Evolutionary conservation across 2,329 filamentous ascomycete genomes (phyloP).

Genomic region (Lecanicillium sp.): DNA sequence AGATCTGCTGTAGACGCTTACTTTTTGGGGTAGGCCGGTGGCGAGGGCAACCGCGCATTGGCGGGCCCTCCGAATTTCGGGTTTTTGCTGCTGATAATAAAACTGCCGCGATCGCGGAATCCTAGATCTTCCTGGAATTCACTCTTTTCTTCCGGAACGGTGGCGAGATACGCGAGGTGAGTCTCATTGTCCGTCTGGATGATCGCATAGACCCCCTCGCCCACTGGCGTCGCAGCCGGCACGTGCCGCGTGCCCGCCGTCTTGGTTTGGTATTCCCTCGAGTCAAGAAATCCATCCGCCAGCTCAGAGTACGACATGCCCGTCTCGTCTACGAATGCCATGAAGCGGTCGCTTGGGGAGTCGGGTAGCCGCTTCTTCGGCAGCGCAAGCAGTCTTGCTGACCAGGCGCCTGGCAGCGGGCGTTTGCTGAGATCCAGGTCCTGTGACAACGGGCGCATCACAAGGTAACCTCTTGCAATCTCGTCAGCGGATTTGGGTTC

Average conservation of each 20-base stretch:
- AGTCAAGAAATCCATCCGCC: slow-evolving; percentile 64
- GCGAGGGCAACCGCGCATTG: slow-evolving; percentile 55
- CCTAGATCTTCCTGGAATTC: slow-evolving; percentile 73
- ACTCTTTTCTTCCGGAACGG: slow-evolving; percentile 61
- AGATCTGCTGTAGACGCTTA: slow-evolving; percentile 32
- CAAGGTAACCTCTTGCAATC: slow-evolving; percentile 71
- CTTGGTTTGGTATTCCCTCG: slow-evolving; percentile 67
- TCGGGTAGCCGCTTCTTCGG: slow-evolving; percentile 80
- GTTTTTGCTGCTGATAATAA: slow-evolving; percentile 75
- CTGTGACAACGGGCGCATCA: slow-evolving; percentile 65
- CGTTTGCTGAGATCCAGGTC: slow-evolving; percentile 56
- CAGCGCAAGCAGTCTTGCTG: slow-evolving; percentile 67
- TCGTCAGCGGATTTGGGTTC: slow-evolving; percentile 64
- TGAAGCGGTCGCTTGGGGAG: slow-evolving; percentile 62
- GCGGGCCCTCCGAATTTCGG: slow-evolving; percentile 62
- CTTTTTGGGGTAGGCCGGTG: slow-evolving; percentile 65
- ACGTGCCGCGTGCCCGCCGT: slow-evolving; percentile 63
- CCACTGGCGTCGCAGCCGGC: slow-evolving; percentile 67
- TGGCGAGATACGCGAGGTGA: slow-evolving; percentile 75
- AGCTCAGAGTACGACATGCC: slow-evolving; percentile 60
- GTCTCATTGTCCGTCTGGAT: slow-evolving; percentile 64
- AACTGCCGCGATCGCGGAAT: slow-evolving; percentile 64
- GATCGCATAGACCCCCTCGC: slow-evolving; percentile 80
- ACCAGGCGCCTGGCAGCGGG: slow-evolving; percentile 43
- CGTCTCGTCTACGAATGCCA: slow-evolving; percentile 77